Percentiles rank a stretch among this genome's conserved stretches.
Evolutionary conservation across 805 yeast species (phyloP).

Genomic region (Lachancea dasiensis): DNA sequence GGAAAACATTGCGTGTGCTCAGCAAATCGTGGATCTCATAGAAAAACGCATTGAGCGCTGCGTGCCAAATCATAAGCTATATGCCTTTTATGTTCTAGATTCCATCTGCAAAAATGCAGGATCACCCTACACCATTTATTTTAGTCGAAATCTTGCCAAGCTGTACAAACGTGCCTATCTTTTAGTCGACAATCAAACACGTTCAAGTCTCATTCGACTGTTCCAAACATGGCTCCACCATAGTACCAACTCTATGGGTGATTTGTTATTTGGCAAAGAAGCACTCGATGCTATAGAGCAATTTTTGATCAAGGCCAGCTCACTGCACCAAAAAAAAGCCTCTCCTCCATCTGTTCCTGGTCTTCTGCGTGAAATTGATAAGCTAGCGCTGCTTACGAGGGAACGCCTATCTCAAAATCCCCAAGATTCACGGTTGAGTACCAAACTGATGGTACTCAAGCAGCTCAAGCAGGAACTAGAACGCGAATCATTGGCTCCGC

Average conservation of each 20-base stretch:
- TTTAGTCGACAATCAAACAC: conserved; percentile 67
- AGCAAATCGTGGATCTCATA: conserved; percentile 68
- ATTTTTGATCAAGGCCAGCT: conserved; percentile 59
- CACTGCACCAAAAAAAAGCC: conserved; percentile 35
- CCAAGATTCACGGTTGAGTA: conserved; percentile 29
- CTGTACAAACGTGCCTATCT: conserved; percentile 72
- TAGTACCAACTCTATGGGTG: conserved; percentile 32
- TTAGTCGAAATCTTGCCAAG: conserved; percentile 53
- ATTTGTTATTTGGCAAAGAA: conserved; percentile 65
- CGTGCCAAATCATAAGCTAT: conserved; percentile 79
- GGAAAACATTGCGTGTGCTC: conserved; percentile 74
- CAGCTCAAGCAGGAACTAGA: conserved; percentile 34
- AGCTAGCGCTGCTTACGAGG: conserved; percentile 30
- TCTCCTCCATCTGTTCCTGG: conserved; percentile 22
- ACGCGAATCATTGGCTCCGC: conserved; percentile 29
- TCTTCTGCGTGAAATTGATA: conserved; percentile 33
- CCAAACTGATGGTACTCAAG: conserved; percentile 31
- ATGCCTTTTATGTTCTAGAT: conserved; percentile 77
- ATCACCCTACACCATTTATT: conserved; percentile 80
- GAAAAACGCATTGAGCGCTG: conserved; percentile 69
- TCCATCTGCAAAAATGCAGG: conserved; percentile 90
- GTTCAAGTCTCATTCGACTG: conserved; percentile 67
- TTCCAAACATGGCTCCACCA: conserved; percentile 86
- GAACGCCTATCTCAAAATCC: conserved; percentile 31
- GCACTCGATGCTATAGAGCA: conserved; percentile 67